Percentiles rank a stretch among this genome's conserved stretches.
Evolutionary conservation across 352 stramenopile species (phyloP).

Genomic region (Globisporangium cederbergense): DNA sequence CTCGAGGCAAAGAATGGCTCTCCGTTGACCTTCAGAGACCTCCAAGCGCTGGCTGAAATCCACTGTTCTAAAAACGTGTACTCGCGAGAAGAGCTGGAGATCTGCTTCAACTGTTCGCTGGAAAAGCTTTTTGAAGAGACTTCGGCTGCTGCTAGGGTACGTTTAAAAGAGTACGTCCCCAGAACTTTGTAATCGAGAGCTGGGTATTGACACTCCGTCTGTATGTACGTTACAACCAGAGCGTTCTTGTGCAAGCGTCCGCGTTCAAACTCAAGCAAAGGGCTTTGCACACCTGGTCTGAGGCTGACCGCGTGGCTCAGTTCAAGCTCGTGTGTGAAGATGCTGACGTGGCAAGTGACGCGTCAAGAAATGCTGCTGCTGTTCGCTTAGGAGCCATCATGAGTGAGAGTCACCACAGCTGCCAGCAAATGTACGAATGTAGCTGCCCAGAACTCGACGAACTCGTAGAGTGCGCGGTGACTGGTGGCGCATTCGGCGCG

Average conservation of each 20-base stretch:
- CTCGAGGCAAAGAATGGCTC: conserved; percentile 11
- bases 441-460: conserved; percentile 67
- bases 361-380: not conserved
- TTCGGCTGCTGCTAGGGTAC: conserved; percentile 33
- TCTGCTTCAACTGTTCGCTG: conserved; percentile 22
- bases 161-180: not conserved
- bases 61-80: conserved; percentile 30
- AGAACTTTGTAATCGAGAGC: not conserved
- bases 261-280: conserved; percentile 55
- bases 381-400: conserved; percentile 56
- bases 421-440: conserved; percentile 68
- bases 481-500: conserved; percentile 54
- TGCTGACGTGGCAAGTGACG: not conserved
- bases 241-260: conserved; percentile 27
- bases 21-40: conserved; percentile 19
- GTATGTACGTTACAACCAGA: conserved; percentile 13
- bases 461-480: conserved; percentile 44
- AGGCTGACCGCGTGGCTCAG: conserved; percentile 55
- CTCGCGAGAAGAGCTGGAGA: conserved; percentile 24
- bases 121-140: conserved; percentile 19
- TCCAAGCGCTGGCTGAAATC: conserved; percentile 25
- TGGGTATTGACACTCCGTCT: not conserved
- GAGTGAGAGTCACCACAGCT: conserved; percentile 62
- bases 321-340: conserved; percentile 33
- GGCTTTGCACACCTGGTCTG: conserved; percentile 63